Evolutionary conservation across 2,329 filamentous ascomycete species (phyloP).

Genomic region (Ophiocordyceps sinensis): DNA sequence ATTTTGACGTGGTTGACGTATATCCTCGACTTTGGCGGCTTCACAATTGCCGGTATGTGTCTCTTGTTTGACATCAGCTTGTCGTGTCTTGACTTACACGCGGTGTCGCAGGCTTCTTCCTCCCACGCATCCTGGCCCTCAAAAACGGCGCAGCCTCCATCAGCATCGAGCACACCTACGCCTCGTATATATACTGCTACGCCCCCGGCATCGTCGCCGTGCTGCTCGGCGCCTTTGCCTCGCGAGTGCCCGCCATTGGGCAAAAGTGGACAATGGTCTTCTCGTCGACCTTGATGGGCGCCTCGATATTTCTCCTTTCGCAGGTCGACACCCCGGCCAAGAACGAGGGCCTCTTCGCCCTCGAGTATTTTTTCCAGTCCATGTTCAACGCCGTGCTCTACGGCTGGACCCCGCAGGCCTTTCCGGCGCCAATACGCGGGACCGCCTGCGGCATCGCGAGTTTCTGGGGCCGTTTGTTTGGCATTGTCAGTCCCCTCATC

Average conservation of each 20-base stretch:
- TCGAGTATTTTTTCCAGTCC: slow-evolving; percentile 30
- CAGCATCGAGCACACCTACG: slow-evolving; percentile 31
- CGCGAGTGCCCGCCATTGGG: slow-evolving; percentile 21
- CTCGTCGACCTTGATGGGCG: slow-evolving; percentile 27
- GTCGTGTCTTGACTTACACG: neutral
- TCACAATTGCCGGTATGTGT: slow-evolving; percentile 18
- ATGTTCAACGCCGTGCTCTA: slow-evolving; percentile 22
- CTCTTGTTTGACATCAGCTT: no score
- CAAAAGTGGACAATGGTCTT: slow-evolving; percentile 28
- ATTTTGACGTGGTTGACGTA: slow-evolving; percentile 22
- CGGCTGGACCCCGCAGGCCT: slow-evolving; percentile 40
- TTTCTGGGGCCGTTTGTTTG: slow-evolving; percentile 43
- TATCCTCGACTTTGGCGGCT: slow-evolving; percentile 23
- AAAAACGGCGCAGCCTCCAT: slow-evolving; percentile 31
- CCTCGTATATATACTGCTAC: slow-evolving; percentile 39
- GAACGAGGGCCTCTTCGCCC: slow-evolving; percentile 23
- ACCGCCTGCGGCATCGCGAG: slow-evolving; percentile 42
- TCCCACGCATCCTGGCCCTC: slow-evolving; percentile 33
- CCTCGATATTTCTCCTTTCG: slow-evolving; percentile 31
- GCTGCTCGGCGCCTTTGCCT: slow-evolving; percentile 27
- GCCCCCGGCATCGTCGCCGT: slow-evolving; percentile 36
- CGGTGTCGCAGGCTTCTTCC: slow-evolving; percentile 19
- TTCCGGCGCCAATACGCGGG: slow-evolving; percentile 38
- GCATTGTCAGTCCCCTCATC: slow-evolving; percentile 42
- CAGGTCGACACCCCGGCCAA: slow-evolving; percentile 21